A percentile compares a stretch with the other conserved stretches of the same genome.
phyloP scores from a whole-genome alignment of 1,139 yeast species.

The Hyphopichia fennica region DNA sequence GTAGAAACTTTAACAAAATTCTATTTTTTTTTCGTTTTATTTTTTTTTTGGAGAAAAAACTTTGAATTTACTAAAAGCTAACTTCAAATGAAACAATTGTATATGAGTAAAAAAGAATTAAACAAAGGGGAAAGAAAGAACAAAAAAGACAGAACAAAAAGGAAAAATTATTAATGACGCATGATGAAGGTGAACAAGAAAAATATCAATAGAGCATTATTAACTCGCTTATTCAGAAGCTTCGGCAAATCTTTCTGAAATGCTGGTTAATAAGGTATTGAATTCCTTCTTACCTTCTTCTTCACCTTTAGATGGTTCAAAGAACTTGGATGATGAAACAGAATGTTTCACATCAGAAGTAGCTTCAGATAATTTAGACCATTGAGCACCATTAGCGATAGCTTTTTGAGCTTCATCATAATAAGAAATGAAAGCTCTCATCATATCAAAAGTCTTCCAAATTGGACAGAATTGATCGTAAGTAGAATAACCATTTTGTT shows the following conservation, averaged over 20 bases:
- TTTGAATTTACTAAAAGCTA: neutral
- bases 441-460: constrained; percentile 98
- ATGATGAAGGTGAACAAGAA: neutral
- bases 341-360: constrained; percentile 90
- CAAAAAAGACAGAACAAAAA: neutral
- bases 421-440: constrained; percentile 89
- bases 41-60: neutral
- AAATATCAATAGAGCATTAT: neutral
- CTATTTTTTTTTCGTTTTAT: too few species aligned
- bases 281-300: constrained; percentile 73
- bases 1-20: neutral
- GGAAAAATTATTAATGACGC: neutral
- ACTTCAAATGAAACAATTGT: neutral
- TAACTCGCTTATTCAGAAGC: constrained; percentile 68
- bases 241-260: constrained; percentile 91
- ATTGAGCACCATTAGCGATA: constrained; percentile 86
- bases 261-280: constrained; percentile 68
- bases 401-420: constrained; percentile 98
- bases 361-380: constrained; percentile 88
- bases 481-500: constrained; percentile 97
- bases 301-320: constrained; percentile 93
- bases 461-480: constrained; percentile 99
- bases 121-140: constrained; percentile 1
- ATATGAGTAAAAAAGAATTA: neutral
- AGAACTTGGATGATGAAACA: constrained; percentile 92